Evolutionary conservation across 306 rosid species (phyloP), one percentile per base, ranked within the genome.

Genomic region (barrel medic (Medicago truncatula)): DNA sequence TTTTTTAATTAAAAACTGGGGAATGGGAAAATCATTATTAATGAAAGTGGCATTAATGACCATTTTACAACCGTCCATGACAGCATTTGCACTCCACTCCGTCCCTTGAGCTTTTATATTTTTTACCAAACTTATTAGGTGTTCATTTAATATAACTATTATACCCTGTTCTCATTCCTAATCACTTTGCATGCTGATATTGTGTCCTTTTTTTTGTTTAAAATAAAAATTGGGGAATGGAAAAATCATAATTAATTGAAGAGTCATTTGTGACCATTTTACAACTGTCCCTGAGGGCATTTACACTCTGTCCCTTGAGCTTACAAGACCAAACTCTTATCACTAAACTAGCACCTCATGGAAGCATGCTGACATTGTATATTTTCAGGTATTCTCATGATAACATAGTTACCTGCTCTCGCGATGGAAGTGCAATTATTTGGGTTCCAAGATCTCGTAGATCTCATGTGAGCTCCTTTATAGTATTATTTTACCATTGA

Each of bases 361-460:
- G 58, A 52, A 71, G 76, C 71, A 44, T 61, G 25, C 46, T 50
- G 16, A n/a, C 86, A 58, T 78, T 75, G 73, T 70, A 25, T 80
- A 43, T 82, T 71, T 53, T 78, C 85, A 92, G 96, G 98, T 92
- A 86, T 80, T 85, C 90, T 79, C 96, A 87, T 69, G 96, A 92
- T 87, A 92, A 92, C 84, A 92, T 92, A 74, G 98, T 92, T 58
- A 92, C 98, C 23, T 92, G 98, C 84, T 92, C 98, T 77, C 98
- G 98, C 47, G 98, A 92, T 74, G 98, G 98, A 79, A 92, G 98
- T 80, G 98, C 98, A 74, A 92, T 92, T 85, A 92, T 92, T 80
- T 92, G 98, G 98, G 86, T 90, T 72, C 98, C 98, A 76, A 86
- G 87, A 82, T 87, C 98, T 23, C 98, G 92, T 18, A 92, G 88